Base-by-base conservation (phyloP, 331 rosid species). In the Spiraea crenata region DNA sequence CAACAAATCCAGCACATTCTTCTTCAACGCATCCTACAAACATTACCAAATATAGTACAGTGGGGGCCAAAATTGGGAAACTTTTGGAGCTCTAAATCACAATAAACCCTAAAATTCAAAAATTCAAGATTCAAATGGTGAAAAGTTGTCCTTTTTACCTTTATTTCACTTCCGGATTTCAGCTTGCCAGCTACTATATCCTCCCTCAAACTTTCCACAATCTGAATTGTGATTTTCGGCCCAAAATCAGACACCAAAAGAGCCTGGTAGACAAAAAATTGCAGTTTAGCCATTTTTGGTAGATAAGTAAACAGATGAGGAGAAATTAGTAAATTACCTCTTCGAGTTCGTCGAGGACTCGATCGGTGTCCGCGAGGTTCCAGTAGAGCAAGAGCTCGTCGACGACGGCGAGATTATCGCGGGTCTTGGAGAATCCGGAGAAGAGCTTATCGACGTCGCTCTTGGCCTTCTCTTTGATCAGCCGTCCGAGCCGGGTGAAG, bases 361-460 rank as follows among this genome's bases (percentile, higher is more conserved):
- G 81, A 45, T 93, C 95, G 3, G 96, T 91, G 39, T 93, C 99
- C 17, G 96, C 87, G 74, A 93, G 96, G 79, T 93, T 87, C 97
- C 97, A 93, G 59, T 89, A 93, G 37, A 91, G 92, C 12, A 91
- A 89, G 39, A 95, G 97, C 90, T 91, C 96, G 42, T 95, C 96
- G 9, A 89, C 69, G 75, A 92, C 92, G 7, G 91, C 90, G 70
- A 92, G 98, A 37, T 92, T 92, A 68, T 69, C 88, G 0, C 98
- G 82, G 3, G 96, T 92, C 73, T 92, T 92, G 5, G 92, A 84
- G 84, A 92, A 92, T 9, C 95, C 98, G 0, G 93, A 81, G 88
- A 92, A 83, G 44, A 92, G 14, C 79, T 89, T 92, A 55, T 92
- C 98, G 35, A 92, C 92, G 56, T 92, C 98, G 51, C 95, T 87